Percentiles rank a stretch among this genome's conserved stretches.
Conservation (phyloP, 148 eudicot genomes). For the Rhododendron ovatum region DNA sequence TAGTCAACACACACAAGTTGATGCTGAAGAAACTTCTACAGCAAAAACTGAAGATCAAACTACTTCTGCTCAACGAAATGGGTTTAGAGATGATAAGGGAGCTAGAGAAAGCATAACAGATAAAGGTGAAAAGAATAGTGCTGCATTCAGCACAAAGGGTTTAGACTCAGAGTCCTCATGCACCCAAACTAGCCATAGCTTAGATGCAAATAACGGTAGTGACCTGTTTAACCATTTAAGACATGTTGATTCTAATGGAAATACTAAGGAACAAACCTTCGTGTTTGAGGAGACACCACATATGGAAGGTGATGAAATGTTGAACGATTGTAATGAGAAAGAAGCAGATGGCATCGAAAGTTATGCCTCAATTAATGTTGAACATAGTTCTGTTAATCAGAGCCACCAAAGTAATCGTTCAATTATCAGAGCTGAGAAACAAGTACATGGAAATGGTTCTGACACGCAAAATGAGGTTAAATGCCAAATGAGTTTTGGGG, state of each 20-base stretch:
- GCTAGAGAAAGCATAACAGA: constrained; percentile 21
- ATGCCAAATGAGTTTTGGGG: constrained; percentile 18
- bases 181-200: constrained; percentile 35
- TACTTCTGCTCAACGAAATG: constrained; percentile 32
- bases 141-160: constrained; percentile 33
- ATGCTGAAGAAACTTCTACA: constrained; percentile 23
- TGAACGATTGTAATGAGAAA: constrained; percentile 29
- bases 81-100: constrained; percentile 30
- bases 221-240: constrained; percentile 30
- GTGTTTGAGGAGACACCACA: constrained; percentile 24
- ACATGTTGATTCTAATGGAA: constrained; percentile 40
- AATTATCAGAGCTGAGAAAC: constrained; percentile 29
- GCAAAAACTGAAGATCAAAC: constrained; percentile 32
- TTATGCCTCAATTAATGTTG: constrained; percentile 25
- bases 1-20: constrained; percentile 26
- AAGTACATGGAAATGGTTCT: constrained; percentile 21
- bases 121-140: constrained; percentile 32
- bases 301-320: constrained; percentile 30
- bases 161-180: constrained; percentile 68
- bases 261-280: constrained; percentile 27
- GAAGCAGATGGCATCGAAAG: constrained; percentile 28
- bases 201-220: constrained; percentile 46
- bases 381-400: constrained; percentile 14
- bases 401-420: constrained; percentile 35
- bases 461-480: constrained; percentile 33